These are phyloP conservation scores for Anthostomella pinea DNA, from an alignment of 2,329 filamentous ascomycete genomes.

Conservation along the genomic window DNA sequence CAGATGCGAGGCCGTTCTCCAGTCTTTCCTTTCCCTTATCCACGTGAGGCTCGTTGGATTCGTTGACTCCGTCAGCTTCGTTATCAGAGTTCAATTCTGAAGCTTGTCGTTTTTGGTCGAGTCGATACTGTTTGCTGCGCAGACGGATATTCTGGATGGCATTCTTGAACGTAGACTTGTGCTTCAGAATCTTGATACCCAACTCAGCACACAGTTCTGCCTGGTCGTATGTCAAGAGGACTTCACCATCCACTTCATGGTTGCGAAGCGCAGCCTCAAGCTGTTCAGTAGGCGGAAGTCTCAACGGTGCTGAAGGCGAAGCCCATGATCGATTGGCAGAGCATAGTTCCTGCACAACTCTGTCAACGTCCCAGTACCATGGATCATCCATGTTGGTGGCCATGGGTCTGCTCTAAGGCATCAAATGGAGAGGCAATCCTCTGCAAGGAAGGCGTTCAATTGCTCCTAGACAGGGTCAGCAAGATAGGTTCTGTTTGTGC, in stretches of 20 bases:
- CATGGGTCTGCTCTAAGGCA: too few species aligned
- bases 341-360: conserved; percentile 66
- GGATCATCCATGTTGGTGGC: conserved; percentile 57
- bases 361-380: conserved; percentile 68
- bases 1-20: too few species aligned
- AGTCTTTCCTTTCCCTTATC: too few species aligned
- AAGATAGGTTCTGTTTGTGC: too few species aligned
- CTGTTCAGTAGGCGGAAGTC: conserved; percentile 47
- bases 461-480: too few species aligned
- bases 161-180: conserved; percentile 54
- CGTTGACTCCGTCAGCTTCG: not conserved
- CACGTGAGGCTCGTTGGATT: too few species aligned
- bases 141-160: conserved; percentile 56
- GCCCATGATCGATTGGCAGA: conserved; percentile 48
- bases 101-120: conserved; percentile 22
- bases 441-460: too few species aligned
- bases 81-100: conserved; percentile 13
- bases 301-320: conserved; percentile 30
- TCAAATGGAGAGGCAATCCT: not conserved
- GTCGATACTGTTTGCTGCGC: conserved; percentile 48
- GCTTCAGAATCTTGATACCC: conserved; percentile 54
- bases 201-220: conserved; percentile 52
- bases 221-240: conserved; percentile 58
- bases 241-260: conserved; percentile 63
- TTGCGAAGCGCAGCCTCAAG: conserved; percentile 57